Conservation (phyloP, 805 yeast species). For the Hyphopichia homilentoma region DNA sequence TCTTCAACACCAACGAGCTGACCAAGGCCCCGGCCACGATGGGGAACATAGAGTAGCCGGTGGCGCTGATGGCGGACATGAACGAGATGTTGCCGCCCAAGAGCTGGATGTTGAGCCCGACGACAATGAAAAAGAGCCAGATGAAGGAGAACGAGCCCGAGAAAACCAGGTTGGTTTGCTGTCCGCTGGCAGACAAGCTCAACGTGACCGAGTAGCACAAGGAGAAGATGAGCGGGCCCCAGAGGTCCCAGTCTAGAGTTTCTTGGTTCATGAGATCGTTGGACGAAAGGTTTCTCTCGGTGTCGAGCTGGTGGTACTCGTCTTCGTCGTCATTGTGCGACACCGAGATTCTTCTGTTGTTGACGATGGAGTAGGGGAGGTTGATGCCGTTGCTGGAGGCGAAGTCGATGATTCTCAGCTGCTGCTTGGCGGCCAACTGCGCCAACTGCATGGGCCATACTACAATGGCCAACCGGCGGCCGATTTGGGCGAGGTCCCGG, state of each 20-base stretch:
- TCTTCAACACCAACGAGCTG: constrained; percentile 42
- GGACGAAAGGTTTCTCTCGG: constrained; percentile 11
- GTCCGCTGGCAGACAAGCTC: constrained; percentile 42
- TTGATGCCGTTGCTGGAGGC: constrained; percentile 34
- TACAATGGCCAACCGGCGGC: constrained; percentile 33
- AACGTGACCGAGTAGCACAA: constrained; percentile 51
- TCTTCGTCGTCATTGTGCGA: constrained; percentile 16
- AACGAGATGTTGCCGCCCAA: constrained; percentile 61
- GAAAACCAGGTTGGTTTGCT: constrained; percentile 51
- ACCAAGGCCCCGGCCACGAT: constrained; percentile 51
- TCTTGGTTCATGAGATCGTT: constrained; percentile 14
- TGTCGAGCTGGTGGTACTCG: constrained; percentile 28
- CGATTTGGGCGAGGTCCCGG: constrained; percentile 35
- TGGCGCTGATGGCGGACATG: constrained; percentile 64
- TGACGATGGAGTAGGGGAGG: constrained; percentile 30
- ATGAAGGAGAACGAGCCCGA: constrained; percentile 60
- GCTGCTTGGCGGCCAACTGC: constrained; percentile 33
- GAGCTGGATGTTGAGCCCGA: constrained; percentile 63
- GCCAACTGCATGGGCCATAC: constrained; percentile 43
- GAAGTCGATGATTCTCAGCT: constrained; percentile 26
- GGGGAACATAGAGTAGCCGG: constrained; percentile 70
- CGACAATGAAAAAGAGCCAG: constrained; percentile 59
- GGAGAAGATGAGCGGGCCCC: constrained; percentile 72
- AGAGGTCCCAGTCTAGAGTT: constrained; percentile 55
- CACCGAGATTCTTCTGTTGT: constrained; percentile 24